These are phyloP conservation scores for Candolleomyces eurysporus DNA, from an alignment of 768 basidiomycete species.

Conservation along the genomic window DNA sequence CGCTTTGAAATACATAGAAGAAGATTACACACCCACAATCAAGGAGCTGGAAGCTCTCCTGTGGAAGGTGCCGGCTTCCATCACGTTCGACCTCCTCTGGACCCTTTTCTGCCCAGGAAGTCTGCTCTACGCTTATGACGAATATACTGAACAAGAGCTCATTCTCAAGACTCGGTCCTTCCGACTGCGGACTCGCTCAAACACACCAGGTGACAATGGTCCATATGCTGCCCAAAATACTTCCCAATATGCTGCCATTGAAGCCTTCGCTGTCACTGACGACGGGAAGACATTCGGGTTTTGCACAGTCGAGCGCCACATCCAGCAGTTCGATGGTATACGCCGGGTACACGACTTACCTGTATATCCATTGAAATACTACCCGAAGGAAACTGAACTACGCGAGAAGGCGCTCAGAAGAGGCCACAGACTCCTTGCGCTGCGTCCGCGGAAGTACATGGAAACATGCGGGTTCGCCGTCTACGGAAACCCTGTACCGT, in stretches of 20 bases:
- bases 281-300: constrained; percentile 6
- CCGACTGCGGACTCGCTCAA: neutral
- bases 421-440: neutral
- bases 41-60: neutral
- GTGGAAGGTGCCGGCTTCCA: neutral
- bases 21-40: neutral
- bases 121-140: constrained; percentile 4
- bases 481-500: no score
- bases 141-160: constrained; percentile 2
- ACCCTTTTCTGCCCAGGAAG: constrained; percentile 21
- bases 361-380: neutral
- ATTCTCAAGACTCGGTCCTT: constrained; percentile 1
- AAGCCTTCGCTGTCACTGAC: neutral
- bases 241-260: neutral
- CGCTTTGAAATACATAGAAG: neutral
- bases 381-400: neutral
- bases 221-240: no score
- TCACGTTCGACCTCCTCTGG: constrained; percentile 30
- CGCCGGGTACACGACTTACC: neutral
- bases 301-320: neutral
- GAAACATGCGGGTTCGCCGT: no score
- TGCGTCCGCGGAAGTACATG: no score
- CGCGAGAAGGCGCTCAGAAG: neutral
- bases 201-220: no score
- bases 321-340: neutral